Evolutionary conservation across 2,329 filamentous ascomycete species (phyloP).

Genomic region (Aspergillus sergii): DNA sequence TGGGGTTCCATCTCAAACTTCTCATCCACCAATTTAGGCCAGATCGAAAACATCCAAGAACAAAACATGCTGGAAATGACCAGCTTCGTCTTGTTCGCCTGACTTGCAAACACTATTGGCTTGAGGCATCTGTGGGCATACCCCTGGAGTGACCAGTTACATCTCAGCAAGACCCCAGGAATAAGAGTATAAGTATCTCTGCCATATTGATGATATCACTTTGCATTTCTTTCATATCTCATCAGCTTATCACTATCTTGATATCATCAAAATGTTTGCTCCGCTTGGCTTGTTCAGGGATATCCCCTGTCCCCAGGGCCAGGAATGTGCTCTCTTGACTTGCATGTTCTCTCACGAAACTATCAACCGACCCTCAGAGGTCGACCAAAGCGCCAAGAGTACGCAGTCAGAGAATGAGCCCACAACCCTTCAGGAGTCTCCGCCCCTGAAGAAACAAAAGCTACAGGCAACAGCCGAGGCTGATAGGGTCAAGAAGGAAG

Average conservation of each 20-base stretch:
- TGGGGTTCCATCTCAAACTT: too few species aligned
- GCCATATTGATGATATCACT: neutral
- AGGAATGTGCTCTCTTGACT: constrained; percentile 54
- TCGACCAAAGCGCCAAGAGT: constrained; percentile 21
- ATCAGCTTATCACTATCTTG: neutral
- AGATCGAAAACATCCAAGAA: neutral
- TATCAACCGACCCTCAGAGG: neutral
- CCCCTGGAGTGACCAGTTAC: neutral
- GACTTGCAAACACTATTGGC: neutral
- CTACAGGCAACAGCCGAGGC: constrained; percentile 2
- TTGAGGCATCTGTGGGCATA: neutral
- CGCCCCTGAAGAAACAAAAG: constrained; percentile 36
- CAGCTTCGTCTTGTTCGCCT: neutral
- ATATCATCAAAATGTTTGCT: constrained; percentile 52
- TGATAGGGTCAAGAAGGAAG: neutral
- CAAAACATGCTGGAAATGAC: neutral
- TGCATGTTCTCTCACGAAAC: constrained; percentile 62
- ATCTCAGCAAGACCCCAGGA: neutral
- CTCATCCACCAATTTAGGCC: neutral
- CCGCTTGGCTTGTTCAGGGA: constrained; percentile 58
- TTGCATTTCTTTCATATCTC: neutral
- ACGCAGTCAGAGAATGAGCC: constrained; percentile 8
- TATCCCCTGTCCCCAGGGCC: constrained; percentile 55
- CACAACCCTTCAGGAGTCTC: constrained; percentile 13
- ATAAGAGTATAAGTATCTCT: neutral